Conservation (phyloP, 352 stramenopile species). For the Globisporangium okanoganense region DNA sequence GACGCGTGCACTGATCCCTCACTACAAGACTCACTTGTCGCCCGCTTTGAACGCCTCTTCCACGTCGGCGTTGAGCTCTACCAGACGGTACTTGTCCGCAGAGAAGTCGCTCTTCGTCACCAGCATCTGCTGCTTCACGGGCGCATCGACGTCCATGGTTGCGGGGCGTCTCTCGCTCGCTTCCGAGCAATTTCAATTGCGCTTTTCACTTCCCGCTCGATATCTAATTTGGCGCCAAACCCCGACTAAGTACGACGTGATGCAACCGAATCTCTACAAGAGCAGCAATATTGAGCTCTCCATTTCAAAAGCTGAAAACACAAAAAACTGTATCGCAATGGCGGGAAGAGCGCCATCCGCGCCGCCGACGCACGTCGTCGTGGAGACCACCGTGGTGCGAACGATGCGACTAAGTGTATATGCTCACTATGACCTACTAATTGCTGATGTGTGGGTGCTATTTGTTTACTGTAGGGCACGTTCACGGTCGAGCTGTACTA, state of each 20-base stretch:
- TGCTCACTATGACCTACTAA: background rate
- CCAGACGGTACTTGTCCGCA: constrained; percentile 46
- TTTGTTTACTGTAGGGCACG: constrained; percentile 40
- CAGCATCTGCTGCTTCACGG: constrained; percentile 24
- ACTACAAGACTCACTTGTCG: constrained; percentile 29
- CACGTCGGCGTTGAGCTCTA: constrained; percentile 66
- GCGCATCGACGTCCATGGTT: background rate
- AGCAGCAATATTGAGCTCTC: background rate
- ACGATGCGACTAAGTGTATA: background rate
- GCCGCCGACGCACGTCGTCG: constrained; percentile 75
- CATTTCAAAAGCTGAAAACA: constrained; percentile 10
- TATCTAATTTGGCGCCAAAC: constrained; percentile 9
- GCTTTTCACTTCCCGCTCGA: background rate
- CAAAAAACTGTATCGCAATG: background rate
- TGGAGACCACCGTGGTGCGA: constrained; percentile 79
- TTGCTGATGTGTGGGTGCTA: background rate
- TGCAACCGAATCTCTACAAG: constrained; percentile 1
- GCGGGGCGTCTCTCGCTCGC: background rate
- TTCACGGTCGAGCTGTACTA: constrained; percentile 94
- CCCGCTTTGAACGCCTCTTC: constrained; percentile 46
- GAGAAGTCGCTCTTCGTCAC: constrained; percentile 53
- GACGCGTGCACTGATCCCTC: too few relatives aligned
- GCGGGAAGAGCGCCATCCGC: constrained; percentile 17
- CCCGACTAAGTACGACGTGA: constrained; percentile 7
- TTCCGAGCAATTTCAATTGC: background rate